phyloP scores from a whole-genome alignment of 306 rosid species.

The Vigna mungo region DNA sequence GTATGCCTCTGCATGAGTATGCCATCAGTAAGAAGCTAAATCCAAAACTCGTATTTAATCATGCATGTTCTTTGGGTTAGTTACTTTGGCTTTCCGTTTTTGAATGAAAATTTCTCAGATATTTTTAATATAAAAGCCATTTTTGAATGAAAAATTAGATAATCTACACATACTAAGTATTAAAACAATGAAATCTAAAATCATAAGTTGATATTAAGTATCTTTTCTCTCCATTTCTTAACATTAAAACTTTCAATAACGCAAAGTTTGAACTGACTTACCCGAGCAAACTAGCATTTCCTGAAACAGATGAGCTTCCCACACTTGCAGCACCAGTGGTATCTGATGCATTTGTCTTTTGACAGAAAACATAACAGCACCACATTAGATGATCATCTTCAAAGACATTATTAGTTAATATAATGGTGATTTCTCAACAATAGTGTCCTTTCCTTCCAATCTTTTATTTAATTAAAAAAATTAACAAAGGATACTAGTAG shows the following conservation, averaged over 20 bases:
- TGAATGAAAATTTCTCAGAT: neutral
- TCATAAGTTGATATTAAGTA: conserved; percentile 6
- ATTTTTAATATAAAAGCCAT: neutral
- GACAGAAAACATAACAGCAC: conserved; percentile 43
- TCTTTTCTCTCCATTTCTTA: neutral
- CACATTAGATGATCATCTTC: conserved; percentile 30
- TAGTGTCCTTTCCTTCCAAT: neutral
- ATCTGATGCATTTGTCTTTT: conserved; percentile 72
- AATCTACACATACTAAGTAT: neutral
- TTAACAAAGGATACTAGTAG: conserved; percentile 12
- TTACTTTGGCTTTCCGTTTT: neutral
- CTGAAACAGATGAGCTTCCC: conserved; percentile 70
- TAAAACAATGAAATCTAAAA: neutral
- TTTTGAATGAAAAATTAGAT: conserved; percentile 13
- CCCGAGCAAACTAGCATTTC: conserved; percentile 96
- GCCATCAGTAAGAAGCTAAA: neutral
- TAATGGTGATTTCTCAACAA: neutral
- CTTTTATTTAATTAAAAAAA: neutral
- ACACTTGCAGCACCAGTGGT: conserved; percentile 53
- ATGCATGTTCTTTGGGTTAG: neutral
- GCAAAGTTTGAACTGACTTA: conserved; percentile 50
- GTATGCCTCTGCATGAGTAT: neutral
- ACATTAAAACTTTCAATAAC: conserved; percentile 17
- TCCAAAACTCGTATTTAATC: neutral
- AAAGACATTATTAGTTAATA: neutral